A percentile compares a stretch with the other conserved stretches of the same genome.
phyloP scores from a whole-genome alignment of 2,329 filamentous ascomycete species.

The Cladobotryum mycophilum region DNA sequence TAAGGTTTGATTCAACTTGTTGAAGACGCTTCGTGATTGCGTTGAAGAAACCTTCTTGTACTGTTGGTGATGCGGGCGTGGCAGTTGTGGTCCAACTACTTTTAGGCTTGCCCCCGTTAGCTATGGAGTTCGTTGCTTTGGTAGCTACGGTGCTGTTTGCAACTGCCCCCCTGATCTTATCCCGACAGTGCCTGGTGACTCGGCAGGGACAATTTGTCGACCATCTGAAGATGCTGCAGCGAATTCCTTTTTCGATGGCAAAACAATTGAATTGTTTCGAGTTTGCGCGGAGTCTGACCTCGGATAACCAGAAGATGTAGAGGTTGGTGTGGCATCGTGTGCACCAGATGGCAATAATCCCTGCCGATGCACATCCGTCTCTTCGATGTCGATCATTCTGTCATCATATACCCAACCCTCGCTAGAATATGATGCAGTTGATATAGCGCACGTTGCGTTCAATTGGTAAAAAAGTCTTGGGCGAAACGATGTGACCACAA shows the following conservation, averaged over 20 bases:
- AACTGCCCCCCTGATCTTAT: background rate
- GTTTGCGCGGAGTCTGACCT: slow-evolving; percentile 1
- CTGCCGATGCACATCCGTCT: background rate
- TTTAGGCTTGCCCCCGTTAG: slow-evolving; percentile 21
- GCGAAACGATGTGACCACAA: background rate
- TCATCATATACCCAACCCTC: background rate
- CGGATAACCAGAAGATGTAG: background rate
- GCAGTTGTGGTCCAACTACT: slow-evolving; percentile 22
- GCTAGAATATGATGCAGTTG: background rate
- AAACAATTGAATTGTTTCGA: background rate
- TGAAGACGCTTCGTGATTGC: slow-evolving; percentile 89
- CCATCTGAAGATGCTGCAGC: background rate
- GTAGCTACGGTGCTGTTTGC: background rate
- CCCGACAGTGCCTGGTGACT: background rate
- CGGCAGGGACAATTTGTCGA: background rate
- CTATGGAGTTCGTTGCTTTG: slow-evolving; percentile 10
- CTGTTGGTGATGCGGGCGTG: slow-evolving; percentile 57
- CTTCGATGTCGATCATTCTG: background rate
- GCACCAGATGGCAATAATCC: background rate
- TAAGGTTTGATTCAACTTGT: slow-evolving; percentile 86
- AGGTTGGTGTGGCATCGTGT: background rate
- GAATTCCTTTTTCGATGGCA: slow-evolving; percentile 1
- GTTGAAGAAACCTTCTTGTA: slow-evolving; percentile 98
- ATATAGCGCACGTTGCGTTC: slow-evolving; percentile 7
- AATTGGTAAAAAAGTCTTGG: background rate